These are phyloP conservation scores for Suillus alpinus DNA, from an alignment of 768 basidiomycete species.

Conservation along the genomic window DNA sequence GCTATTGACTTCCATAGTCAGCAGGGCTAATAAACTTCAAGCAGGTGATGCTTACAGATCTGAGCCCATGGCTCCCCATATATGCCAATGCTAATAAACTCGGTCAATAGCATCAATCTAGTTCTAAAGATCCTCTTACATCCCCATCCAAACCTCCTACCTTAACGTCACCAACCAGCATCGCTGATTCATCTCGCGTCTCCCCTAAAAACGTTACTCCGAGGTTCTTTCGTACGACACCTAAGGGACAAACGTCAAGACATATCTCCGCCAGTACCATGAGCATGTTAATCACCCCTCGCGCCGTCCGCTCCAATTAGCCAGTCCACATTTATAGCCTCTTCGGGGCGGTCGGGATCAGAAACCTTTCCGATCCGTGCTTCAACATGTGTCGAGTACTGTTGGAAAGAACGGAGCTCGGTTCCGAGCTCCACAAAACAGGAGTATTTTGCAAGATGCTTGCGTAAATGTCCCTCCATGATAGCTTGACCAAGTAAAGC, in stretches of 20 bases:
- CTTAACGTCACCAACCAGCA: constrained; percentile 37
- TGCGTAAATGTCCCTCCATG: constrained; percentile 36
- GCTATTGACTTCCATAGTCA: not conserved
- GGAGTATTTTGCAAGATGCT: constrained; percentile 27
- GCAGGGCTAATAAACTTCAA: not conserved
- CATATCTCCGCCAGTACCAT: not conserved
- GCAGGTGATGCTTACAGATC: not conserved
- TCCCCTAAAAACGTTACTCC: constrained; percentile 42
- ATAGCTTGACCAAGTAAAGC: constrained; percentile 11
- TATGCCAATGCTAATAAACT: constrained; percentile 5
- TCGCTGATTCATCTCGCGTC: constrained; percentile 32
- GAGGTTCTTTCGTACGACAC: constrained; percentile 40
- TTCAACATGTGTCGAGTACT: constrained; percentile 28
- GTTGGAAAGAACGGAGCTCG: constrained; percentile 33
- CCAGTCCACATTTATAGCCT: constrained; percentile 33
- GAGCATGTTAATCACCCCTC: not conserved
- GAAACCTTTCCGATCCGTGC: constrained; percentile 24
- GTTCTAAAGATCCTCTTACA: not conserved
- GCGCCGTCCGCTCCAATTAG: constrained; percentile 47
- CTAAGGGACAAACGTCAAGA: constrained; percentile 14
- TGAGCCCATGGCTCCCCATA: constrained; percentile 4
- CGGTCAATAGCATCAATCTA: not conserved
- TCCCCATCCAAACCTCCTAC: constrained; percentile 14
- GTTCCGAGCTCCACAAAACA: constrained; percentile 31
- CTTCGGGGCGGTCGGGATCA: constrained; percentile 18